Conservation (phyloP, 345 rosid genomes). For the Linum lewisii region DNA sequence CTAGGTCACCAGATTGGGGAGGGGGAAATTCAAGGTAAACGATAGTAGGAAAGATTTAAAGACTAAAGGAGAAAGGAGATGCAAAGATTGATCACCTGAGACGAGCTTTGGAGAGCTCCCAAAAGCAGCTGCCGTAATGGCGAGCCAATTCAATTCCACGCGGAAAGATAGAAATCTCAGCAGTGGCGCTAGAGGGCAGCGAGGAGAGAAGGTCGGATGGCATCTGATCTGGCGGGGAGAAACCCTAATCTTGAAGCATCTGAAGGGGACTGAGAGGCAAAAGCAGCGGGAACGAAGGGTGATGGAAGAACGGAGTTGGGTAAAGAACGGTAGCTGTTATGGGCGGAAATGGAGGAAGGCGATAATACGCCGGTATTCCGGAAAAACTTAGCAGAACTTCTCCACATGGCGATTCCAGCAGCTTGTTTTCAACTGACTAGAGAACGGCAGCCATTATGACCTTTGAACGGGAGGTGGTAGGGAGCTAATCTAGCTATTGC, state of each 20-base stretch:
- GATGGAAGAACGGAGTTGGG: neutral
- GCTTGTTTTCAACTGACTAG: neutral
- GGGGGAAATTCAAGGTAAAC: neutral
- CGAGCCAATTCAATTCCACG: constrained; percentile 27
- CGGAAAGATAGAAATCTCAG: constrained; percentile 23
- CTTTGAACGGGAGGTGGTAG: no score
- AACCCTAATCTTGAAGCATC: constrained; percentile 28
- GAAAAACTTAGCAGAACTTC: neutral
- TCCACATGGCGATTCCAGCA: neutral
- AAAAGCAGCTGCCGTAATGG: constrained; percentile 67
- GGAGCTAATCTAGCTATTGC: no score
- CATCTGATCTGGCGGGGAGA: constrained; percentile 23
- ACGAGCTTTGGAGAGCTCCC: constrained; percentile 95
- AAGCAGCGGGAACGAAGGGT: constrained; percentile 16
- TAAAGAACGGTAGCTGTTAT: neutral
- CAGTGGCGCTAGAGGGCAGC: constrained; percentile 16
- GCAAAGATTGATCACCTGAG: constrained; percentile 44
- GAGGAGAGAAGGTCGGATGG: constrained; percentile 23
- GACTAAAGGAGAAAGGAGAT: neutral
- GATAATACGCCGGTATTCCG: neutral
- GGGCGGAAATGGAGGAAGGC: neutral
- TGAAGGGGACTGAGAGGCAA: constrained; percentile 15
- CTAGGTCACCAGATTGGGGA: neutral
- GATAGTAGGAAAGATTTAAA: neutral
- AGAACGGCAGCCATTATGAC: no score